A percentile compares a stretch with the other conserved stretches of the same genome.
Evolutionary conservation across 176 grass and related monocot species (phyloP).

Genomic region (Microstegium vimineum): DNA sequence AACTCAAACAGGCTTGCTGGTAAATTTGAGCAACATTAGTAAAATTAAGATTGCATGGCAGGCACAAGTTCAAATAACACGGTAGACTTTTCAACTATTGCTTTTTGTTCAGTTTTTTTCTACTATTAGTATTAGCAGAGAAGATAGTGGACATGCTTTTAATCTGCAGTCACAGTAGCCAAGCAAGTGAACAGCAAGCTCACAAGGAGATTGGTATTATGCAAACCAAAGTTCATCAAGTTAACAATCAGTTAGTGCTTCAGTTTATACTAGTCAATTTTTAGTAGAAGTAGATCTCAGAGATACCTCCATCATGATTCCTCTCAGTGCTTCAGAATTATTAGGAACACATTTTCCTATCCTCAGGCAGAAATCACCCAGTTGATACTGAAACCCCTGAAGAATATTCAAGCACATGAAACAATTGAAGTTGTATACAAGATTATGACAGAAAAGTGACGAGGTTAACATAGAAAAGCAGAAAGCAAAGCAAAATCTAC

Average conservation of each 20-base stretch:
- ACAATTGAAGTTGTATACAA: constrained; percentile 9
- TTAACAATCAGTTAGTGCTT: not conserved
- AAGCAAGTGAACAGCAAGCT: not conserved
- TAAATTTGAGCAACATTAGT: not conserved
- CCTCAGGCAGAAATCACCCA: constrained; percentile 82
- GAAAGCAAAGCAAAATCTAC: not conserved
- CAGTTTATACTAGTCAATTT: not conserved
- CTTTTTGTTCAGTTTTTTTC: not conserved
- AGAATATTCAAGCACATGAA: constrained; percentile 9
- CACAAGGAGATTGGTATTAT: not conserved
- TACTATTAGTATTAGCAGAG: not conserved
- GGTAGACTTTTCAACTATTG: not conserved
- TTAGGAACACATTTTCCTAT: constrained; percentile 87
- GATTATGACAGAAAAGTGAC: not conserved
- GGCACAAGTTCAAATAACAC: not conserved
- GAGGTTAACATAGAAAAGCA: not conserved
- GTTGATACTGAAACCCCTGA: constrained; percentile 82
- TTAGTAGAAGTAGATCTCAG: not conserved
- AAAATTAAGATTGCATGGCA: constrained; percentile 3
- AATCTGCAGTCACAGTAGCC: not conserved
- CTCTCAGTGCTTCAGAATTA: constrained; percentile 62
- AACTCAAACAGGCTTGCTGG: constrained; percentile 7
- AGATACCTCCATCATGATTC: constrained; percentile 94
- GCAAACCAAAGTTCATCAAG: not conserved
- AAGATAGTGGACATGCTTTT: not conserved